phyloP scores from a whole-genome alignment of 345 rosid genomes.

The Eucalyptus victrix region DNA sequence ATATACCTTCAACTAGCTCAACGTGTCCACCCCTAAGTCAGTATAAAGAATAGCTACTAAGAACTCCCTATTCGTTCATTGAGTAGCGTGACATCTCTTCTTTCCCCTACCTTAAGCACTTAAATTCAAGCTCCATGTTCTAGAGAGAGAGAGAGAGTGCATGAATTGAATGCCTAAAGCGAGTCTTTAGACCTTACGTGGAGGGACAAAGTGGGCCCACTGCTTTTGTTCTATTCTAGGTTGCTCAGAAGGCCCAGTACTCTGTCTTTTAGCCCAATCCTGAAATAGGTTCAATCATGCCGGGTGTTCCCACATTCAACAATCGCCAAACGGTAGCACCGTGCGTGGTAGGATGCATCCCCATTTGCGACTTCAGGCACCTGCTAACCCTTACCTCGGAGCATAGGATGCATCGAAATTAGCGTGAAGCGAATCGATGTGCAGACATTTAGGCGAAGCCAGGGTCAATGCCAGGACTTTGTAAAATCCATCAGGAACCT shows the following conservation, averaged over 20 bases:
- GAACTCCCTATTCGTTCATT: neutral
- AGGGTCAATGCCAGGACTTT: neutral
- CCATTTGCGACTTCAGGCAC: neutral
- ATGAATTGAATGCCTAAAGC: neutral
- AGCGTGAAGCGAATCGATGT: neutral
- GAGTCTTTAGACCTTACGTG: neutral
- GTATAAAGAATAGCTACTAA: neutral
- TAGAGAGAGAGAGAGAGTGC: neutral
- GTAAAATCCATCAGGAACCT: neutral
- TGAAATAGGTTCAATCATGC: neutral
- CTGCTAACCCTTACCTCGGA: neutral
- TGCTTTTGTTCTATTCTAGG: neutral
- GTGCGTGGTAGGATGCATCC: neutral
- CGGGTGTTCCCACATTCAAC: neutral
- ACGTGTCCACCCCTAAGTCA: neutral
- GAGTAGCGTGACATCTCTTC: neutral
- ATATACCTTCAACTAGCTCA: neutral
- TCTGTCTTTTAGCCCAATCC: neutral
- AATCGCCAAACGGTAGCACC: neutral
- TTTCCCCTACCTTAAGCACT: neutral
- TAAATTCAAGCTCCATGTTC: neutral
- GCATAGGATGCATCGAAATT: neutral
- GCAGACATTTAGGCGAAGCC: neutral
- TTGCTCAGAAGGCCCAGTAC: neutral
- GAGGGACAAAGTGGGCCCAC: neutral